Conservation (phyloP, 352 stramenopile species). For the Aphanomyces euteiches region DNA sequence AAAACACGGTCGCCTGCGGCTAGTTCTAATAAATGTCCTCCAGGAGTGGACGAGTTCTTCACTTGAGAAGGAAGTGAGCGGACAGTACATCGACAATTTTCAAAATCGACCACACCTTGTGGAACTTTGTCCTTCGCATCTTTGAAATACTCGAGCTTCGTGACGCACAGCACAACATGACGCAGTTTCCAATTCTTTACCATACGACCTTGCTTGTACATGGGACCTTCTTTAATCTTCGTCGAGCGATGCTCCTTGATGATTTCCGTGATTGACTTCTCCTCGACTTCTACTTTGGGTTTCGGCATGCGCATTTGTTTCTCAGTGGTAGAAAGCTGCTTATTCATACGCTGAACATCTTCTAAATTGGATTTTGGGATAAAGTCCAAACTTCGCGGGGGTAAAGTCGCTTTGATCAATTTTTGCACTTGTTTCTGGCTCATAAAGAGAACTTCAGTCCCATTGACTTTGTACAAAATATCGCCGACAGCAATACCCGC, state of each 20-base stretch:
- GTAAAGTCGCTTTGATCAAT: constrained; percentile 56
- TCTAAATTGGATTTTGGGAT: constrained; percentile 80
- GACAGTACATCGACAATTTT: constrained; percentile 72
- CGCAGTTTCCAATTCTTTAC: constrained; percentile 82
- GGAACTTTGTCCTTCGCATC: constrained; percentile 69
- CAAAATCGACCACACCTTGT: constrained; percentile 73
- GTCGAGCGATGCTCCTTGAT: constrained; percentile 80
- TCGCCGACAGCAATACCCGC: constrained; percentile 78
- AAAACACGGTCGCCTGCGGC: constrained; percentile 68
- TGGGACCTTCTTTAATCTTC: constrained; percentile 83
- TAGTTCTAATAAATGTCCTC: constrained; percentile 66
- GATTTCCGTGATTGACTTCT: constrained; percentile 74
- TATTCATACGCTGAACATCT: constrained; percentile 80
- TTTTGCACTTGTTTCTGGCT: constrained; percentile 81
- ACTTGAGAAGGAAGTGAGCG: constrained; percentile 56
- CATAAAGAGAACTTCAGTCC: constrained; percentile 77
- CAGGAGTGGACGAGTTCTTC: constrained; percentile 63
- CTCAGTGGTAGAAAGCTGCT: constrained; percentile 71
- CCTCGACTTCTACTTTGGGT: constrained; percentile 49
- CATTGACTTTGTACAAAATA: constrained; percentile 86
- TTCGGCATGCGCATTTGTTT: constrained; percentile 33
- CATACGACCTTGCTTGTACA: constrained; percentile 82
- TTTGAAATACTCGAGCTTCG: constrained; percentile 83
- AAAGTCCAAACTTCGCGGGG: constrained; percentile 77
- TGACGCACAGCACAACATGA: constrained; percentile 83